A percentile compares a stretch with the other conserved stretches of the same genome.
Evolutionary conservation across 2,329 filamentous ascomycete species (phyloP).

Genomic region (Phyllosticta citriasiana): DNA sequence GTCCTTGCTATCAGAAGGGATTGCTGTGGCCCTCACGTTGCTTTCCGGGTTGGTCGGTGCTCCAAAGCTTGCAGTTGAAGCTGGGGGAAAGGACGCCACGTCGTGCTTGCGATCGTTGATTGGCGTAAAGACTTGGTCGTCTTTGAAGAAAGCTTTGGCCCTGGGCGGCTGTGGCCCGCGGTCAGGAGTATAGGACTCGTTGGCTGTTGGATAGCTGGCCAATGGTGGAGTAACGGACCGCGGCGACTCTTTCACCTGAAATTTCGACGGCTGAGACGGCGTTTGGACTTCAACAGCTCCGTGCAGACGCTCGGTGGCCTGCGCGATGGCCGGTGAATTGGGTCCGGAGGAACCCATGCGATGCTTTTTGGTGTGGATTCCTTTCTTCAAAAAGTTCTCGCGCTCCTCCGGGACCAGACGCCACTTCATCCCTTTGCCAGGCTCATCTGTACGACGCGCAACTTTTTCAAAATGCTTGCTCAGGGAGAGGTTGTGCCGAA

Average conservation of each 20-base stretch:
- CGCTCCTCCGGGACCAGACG: conserved; percentile 75
- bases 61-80: not conserved
- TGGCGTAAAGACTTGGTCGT: conserved; percentile 10
- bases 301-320: conserved; percentile 41
- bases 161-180: conserved; percentile 35
- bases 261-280: conserved; percentile 12
- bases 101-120: conserved; percentile 20
- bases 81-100: conserved; percentile 16
- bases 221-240: conserved; percentile 39
- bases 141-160: conserved; percentile 10
- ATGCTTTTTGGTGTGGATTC: conserved; percentile 33
- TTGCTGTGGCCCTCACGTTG: not conserved
- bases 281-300: conserved; percentile 17
- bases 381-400: conserved; percentile 77
- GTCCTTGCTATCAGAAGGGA: conserved; percentile 1
- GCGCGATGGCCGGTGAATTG: conserved; percentile 49
- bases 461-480: conserved; percentile 95
- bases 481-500: conserved; percentile 88
- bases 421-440: conserved; percentile 99
- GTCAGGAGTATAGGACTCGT: conserved; percentile 45
- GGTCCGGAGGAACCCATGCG: conserved; percentile 52
- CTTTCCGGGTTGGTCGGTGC: conserved; percentile 1
- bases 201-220: conserved; percentile 37
- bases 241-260: conserved; percentile 29
- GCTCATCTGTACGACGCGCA: conserved; percentile 83